Percentiles rank a stretch among this genome's conserved stretches.
Evolutionary conservation across 2,329 filamentous ascomycete species (phyloP).

Genomic region (Xylaria multiplex): DNA sequence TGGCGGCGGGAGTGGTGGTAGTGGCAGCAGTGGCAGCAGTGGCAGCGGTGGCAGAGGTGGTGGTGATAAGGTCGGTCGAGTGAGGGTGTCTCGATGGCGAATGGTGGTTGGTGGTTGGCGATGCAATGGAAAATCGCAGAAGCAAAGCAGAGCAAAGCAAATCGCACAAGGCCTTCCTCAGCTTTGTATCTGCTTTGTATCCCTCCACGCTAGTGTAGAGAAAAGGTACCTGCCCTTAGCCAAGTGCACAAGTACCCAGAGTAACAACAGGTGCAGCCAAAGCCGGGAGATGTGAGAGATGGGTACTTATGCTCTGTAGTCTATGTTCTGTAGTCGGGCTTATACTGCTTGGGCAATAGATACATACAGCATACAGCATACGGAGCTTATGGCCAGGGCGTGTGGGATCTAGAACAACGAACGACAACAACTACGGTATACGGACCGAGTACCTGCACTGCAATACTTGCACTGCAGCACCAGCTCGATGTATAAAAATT

Average conservation of each 20-base stretch:
- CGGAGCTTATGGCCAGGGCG: no score
- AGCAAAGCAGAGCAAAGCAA: slow-evolving; percentile 2
- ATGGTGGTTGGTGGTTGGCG: slow-evolving; percentile 9
- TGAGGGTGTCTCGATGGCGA: background rate
- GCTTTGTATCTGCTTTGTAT: no score
- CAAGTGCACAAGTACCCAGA: no score
- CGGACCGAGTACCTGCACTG: no score
- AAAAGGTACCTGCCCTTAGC: no score
- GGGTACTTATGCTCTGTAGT: no score
- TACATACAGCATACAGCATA: no score
- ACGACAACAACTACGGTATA: background rate
- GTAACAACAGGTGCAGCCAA: no score
- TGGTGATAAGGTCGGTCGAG: background rate
- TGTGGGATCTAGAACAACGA: background rate
- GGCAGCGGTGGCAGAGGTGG: background rate
- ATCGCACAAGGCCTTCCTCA: background rate
- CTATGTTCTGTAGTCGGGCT: no score
- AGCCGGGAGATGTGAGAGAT: no score
- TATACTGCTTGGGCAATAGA: no score
- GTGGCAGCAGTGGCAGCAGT: background rate
- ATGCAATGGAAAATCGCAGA: slow-evolving; percentile 9
- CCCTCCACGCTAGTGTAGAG: background rate
- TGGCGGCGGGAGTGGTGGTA: background rate
- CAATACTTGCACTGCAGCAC: no score
- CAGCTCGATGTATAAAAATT: slow-evolving; percentile 3